Evolutionary conservation across 75 land plant genomes (phyloP), one percentile per base, ranked within the genome.

Genomic region (Sequoiadendron giganteum): DNA sequence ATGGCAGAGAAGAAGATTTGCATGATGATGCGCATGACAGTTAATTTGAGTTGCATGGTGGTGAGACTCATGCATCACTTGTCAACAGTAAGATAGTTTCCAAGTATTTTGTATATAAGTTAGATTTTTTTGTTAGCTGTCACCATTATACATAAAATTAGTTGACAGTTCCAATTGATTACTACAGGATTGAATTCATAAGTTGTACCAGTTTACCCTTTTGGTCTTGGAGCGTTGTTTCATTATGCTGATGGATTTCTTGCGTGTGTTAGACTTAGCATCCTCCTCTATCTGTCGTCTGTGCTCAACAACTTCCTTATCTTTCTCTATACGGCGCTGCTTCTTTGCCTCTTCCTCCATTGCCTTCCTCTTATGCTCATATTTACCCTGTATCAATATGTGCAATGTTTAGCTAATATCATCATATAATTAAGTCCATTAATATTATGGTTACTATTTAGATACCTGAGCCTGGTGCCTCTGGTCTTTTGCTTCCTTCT

Each of bases 401-500:
- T 43, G 10, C n/a, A 80, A 7, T 38, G 48, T 42, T 42, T 43
- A 40, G 47, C 10, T 30, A 39, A 87, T 21, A 34, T 85, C 21
- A 18, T 73, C 42, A 47, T 21, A 28, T 21, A 87, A 40, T 10
- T 6, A 38, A 52, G 19, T 25, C 43, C 39, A 86, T 45, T 45
- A 5, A 86, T 16, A 14, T 42, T 13, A 55, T 61, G 25, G 45
- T 15, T 21, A 25, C 16, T 49, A 21, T 42, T 28, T 30, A 85
- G 21, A 39, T 84, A 89, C 90, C 88, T 86, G 88, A 86, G 91
- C 55, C 55, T 73, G 83, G 86, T 80, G 91, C 81, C 79, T 79
- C 68, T n/a, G 65, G 73, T 92, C 89, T 77, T 88, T 93, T 84
- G 88, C 90, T 52, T 92, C 92, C 76, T 96, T 91, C 43, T 88